These are phyloP conservation scores for Scheffersomyces lignosus DNA, from an alignment of 805 yeast genomes.

Conservation along the genomic window DNA sequence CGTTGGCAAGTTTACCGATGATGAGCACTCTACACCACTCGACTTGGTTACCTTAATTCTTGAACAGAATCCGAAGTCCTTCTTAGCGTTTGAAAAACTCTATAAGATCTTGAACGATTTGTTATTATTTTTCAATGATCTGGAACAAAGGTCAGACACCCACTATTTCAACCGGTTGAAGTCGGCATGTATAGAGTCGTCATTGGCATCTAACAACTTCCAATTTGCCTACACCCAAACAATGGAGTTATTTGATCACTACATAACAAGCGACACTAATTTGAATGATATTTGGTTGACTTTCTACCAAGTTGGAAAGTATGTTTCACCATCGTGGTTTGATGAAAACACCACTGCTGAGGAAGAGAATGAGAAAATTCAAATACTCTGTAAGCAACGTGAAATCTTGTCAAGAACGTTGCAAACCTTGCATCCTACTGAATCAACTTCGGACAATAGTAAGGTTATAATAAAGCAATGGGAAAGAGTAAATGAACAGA, in stretches of 20 bases:
- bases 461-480: conserved; percentile 62
- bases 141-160: conserved; percentile 7
- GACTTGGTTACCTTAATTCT: conserved; percentile 43
- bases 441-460: conserved; percentile 55
- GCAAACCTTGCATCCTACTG: conserved; percentile 25
- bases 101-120: conserved; percentile 42
- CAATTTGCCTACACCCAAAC: conserved; percentile 51
- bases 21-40: conserved; percentile 22
- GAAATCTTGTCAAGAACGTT: conserved; percentile 54
- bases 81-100: conserved; percentile 43
- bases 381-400: conserved; percentile 48
- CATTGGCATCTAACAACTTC: conserved; percentile 64
- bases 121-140: conserved; percentile 35
- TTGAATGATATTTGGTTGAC: conserved; percentile 60
- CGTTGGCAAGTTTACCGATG: conserved; percentile 1
- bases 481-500: conserved; percentile 47
- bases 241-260: conserved; percentile 34
- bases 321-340: conserved; percentile 28
- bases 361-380: conserved; percentile 14
- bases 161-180: conserved; percentile 33
- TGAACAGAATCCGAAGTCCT: conserved; percentile 55
- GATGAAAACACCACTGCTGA: conserved; percentile 27
- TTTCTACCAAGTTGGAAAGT: conserved; percentile 72
- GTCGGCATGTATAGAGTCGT: conserved; percentile 62
- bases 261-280: conserved; percentile 9